These are phyloP conservation scores for Pestalotiopsis sp. DNA, from an alignment of 2,329 filamentous ascomycete species.

Conservation along the genomic window DNA sequence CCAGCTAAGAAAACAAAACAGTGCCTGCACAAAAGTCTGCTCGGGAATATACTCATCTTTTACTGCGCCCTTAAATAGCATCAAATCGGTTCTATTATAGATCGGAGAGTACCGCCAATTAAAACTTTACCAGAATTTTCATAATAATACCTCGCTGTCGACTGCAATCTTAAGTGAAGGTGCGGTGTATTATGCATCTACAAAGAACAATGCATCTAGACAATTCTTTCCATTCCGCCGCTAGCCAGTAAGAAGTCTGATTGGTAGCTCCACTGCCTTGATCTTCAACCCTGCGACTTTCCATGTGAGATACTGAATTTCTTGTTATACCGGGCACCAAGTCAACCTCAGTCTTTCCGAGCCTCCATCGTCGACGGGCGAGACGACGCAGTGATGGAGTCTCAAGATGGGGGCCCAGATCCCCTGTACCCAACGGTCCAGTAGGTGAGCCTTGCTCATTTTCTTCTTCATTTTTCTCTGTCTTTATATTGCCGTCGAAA, in stretches of 20 bases:
- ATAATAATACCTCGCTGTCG: too few relatives aligned
- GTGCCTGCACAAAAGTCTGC: too few relatives aligned
- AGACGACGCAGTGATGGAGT: slow-evolving; percentile 2
- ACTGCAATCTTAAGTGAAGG: too few relatives aligned
- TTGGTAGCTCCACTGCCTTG: not conserved
- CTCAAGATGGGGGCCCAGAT: slow-evolving; percentile 2
- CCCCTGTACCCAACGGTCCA: slow-evolving; percentile 12
- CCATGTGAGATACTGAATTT: not conserved
- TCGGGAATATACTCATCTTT: too few relatives aligned
- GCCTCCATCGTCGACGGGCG: not conserved
- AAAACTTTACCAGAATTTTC: too few relatives aligned
- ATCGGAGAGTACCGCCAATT: too few relatives aligned
- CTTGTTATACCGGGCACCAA: not conserved
- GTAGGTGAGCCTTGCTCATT: slow-evolving; percentile 7
- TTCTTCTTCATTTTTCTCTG: not conserved
- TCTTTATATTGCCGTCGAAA: not conserved
- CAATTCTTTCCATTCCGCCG: not conserved
- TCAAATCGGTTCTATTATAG: too few relatives aligned
- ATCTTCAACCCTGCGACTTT: not conserved
- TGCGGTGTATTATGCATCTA: not conserved
- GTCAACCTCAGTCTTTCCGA: not conserved
- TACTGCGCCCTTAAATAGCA: too few relatives aligned
- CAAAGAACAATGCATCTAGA: not conserved
- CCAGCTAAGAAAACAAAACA: too few relatives aligned
- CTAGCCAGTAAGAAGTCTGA: slow-evolving; percentile 5